phyloP scores from a whole-genome alignment of 805 yeast species.

The Starmerella bombi region DNA sequence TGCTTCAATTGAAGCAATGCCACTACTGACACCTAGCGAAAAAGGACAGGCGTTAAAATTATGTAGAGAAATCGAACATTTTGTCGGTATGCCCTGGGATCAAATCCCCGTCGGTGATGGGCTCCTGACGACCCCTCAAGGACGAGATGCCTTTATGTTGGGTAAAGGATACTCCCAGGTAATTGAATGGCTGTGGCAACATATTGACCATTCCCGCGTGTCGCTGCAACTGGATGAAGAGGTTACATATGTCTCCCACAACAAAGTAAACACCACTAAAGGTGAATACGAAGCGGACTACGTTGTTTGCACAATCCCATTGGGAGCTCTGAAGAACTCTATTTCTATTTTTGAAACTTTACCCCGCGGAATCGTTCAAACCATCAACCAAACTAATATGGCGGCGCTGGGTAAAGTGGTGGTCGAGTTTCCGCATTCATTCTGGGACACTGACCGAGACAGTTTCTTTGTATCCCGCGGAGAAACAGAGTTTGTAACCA shows the following conservation, averaged over 20 bases:
- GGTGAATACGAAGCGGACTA: slow-evolving; percentile 37
- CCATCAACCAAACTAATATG: slow-evolving; percentile 40
- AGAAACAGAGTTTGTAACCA: slow-evolving; percentile 42
- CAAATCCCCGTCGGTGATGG: slow-evolving; percentile 55
- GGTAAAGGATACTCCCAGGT: slow-evolving; percentile 28
- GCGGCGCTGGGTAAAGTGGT: slow-evolving; percentile 65
- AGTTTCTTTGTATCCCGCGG: slow-evolving; percentile 11
- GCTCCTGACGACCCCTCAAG: slow-evolving; percentile 36
- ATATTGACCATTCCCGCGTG: slow-evolving; percentile 28
- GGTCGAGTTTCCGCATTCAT: slow-evolving; percentile 47
- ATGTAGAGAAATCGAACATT: slow-evolving; percentile 50
- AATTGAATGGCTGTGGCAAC: slow-evolving; percentile 33
- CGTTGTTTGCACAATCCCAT: slow-evolving; percentile 64
- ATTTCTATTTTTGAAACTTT: slow-evolving; percentile 14
- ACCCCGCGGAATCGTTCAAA: slow-evolving; percentile 30
- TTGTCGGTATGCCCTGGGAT: slow-evolving; percentile 69
- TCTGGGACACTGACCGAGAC: slow-evolving; percentile 44
- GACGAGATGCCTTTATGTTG: slow-evolving; percentile 60
- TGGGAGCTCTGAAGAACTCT: slow-evolving; percentile 41
- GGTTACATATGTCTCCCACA: slow-evolving; percentile 31
- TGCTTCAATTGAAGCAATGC: slow-evolving; percentile 32
- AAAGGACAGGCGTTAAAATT: slow-evolving; percentile 41
- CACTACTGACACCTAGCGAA: slow-evolving; percentile 30
- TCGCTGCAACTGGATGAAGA: slow-evolving; percentile 33
- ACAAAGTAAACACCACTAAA: slow-evolving; percentile 24